Conservation (phyloP, 2,329 filamentous ascomycete genomes). For the Calonectria ilicicola region DNA sequence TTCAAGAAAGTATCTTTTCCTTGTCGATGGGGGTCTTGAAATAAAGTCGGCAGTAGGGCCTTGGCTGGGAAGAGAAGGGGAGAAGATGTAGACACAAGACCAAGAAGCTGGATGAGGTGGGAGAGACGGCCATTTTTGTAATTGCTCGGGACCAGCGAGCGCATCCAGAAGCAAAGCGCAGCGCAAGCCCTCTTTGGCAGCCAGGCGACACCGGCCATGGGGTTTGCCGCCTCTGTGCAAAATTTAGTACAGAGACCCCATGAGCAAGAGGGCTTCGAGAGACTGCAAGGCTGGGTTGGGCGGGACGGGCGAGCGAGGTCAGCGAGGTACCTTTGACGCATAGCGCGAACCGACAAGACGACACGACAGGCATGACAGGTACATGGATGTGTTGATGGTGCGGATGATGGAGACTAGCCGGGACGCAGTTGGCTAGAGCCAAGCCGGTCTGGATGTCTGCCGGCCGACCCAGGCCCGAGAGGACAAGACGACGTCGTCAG, state of each 20-base stretch:
- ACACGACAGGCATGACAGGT: constrained; percentile 8
- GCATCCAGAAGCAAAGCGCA: constrained; percentile 33
- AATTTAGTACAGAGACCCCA: constrained; percentile 33
- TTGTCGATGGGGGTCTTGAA: constrained; percentile 16
- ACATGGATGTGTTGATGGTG: constrained; percentile 20
- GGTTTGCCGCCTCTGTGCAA: constrained; percentile 9
- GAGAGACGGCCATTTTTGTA: constrained; percentile 42
- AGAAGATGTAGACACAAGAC: constrained; percentile 26
- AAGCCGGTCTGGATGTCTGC: constrained; percentile 22
- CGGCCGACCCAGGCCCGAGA: constrained; percentile 21
- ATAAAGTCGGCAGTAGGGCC: constrained; percentile 20
- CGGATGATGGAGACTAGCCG: constrained; percentile 16
- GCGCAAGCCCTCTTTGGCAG: background rate
- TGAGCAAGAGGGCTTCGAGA: constrained; percentile 17
- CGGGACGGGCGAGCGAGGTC: constrained; percentile 27
- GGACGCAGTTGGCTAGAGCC: constrained; percentile 16
- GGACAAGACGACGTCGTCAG: background rate
- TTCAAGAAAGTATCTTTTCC: constrained; percentile 14
- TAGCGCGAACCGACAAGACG: constrained; percentile 29
- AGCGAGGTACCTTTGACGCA: constrained; percentile 35
- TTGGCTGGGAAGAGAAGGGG: constrained; percentile 29
- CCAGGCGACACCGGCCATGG: constrained; percentile 1
- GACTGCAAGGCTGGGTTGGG: constrained; percentile 36
- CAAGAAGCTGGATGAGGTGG: constrained; percentile 33
- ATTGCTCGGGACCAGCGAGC: constrained; percentile 32